Percentiles rank a stretch among this genome's conserved stretches.
phyloP scores from a whole-genome alignment of 2,329 filamentous ascomycete genomes.

The Knoxdaviesia proteae region DNA sequence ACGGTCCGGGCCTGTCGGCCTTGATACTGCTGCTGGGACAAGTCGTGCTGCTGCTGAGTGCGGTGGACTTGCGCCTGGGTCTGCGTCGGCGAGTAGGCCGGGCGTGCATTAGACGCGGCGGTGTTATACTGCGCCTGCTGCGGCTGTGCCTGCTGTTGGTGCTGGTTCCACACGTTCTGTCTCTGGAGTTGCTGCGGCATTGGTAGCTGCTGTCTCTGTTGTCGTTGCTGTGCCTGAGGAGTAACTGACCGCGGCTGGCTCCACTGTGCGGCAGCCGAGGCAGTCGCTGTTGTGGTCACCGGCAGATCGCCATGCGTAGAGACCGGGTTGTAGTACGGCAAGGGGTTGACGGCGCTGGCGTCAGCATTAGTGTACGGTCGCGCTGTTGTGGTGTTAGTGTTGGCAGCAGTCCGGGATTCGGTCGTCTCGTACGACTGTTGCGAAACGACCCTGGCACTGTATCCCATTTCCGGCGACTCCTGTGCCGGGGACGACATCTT shows the following conservation, averaged over 20 bases:
- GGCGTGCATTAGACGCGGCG: background rate
- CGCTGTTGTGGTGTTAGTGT: too few relatives aligned
- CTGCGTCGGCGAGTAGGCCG: too few relatives aligned
- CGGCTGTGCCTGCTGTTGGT: constrained; percentile 2
- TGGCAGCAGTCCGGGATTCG: too few relatives aligned
- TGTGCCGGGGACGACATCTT: too few relatives aligned
- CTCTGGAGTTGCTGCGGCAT: constrained; percentile 5
- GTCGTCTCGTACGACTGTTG: too few relatives aligned
- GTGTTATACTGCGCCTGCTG: constrained; percentile 1
- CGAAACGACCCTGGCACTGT: too few relatives aligned
- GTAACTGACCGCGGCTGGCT: background rate
- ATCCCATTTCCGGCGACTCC: too few relatives aligned
- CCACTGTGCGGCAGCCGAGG: constrained; percentile 1
- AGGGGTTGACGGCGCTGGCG: too few relatives aligned
- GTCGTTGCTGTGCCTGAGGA: constrained; percentile 2
- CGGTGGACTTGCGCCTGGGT: background rate
- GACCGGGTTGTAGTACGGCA: too few relatives aligned
- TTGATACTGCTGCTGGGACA: background rate
- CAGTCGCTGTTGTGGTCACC: constrained; percentile 6
- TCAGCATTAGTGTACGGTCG: too few relatives aligned
- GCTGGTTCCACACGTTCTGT: constrained; percentile 1
- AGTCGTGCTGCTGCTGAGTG: background rate
- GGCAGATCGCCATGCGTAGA: background rate
- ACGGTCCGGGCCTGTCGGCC: too few relatives aligned
- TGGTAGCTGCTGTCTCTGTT: constrained; percentile 6